Evolutionary conservation across 306 rosid species (phyloP), one percentile per base, ranked within the genome.

Genomic region (Gleditsia sinensis): DNA sequence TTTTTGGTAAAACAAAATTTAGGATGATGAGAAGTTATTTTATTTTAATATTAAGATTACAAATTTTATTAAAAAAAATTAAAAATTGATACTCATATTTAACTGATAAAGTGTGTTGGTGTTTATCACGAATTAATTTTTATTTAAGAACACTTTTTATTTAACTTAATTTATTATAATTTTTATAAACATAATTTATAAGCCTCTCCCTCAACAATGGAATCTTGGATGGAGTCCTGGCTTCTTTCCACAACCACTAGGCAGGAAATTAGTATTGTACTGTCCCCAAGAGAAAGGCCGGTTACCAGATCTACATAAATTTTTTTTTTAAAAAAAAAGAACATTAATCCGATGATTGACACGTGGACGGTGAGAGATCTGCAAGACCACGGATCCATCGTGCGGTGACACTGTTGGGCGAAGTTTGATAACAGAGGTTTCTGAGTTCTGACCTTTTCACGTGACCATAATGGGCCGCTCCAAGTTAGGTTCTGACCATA

Each of bases 371-470:
- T 64, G 54, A 20, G 64, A 30, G 84, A 83, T 83, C 66, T 19
- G 7, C 2, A 20, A 27, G 53, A 27, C 76, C 85, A 80, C 80
- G 82, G 91, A 75, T 54, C 39, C 10, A 54, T 28, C 2, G 4
- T 28, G 4, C 74, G 58, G 81, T 67, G 71, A 75, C 80, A 9
- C 71, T 71, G 49, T 68, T 69, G 70, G 57, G 63, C n/a, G 23
- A 56, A 74, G 74, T 39, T 25, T 68, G 80, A 71, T 64, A 66
- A 80, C 78, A 74, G 59, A 68, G 78, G 59, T 72, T 57, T 74
- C 81, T 79, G 84, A 67, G 59, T 49, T 75, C 81, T 83, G 85
- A 67, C 76, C 66, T 23, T 42, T 83, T 84, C 97, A 94, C 96
- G 83, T 88, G 98, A 77, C 69, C 75, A 53, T 54, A 36, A 63